phyloP scores from a whole-genome alignment of 2,329 filamentous ascomycete species.

The Cladosporium halotolerans region DNA sequence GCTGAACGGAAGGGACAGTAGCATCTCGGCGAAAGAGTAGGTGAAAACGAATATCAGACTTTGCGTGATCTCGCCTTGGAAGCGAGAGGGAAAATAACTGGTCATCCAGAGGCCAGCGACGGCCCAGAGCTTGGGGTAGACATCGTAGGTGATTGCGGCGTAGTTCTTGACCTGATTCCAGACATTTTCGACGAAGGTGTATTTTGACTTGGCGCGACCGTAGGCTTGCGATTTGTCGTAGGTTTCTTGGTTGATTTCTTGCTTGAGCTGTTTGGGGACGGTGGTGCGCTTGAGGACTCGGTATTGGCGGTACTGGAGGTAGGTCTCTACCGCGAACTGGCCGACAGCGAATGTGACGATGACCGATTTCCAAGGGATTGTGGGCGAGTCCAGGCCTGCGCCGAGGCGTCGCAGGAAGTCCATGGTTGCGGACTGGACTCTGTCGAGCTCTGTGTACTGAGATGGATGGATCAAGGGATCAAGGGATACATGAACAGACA shows the following conservation, averaged over 20 bases:
- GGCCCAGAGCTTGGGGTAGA: constrained; percentile 85
- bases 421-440: constrained; percentile 19
- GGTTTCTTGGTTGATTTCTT: constrained; percentile 81
- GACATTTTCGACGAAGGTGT: constrained; percentile 71
- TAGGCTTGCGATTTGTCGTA: constrained; percentile 85
- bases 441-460: background rate
- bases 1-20: constrained; percentile 70
- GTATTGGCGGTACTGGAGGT: constrained; percentile 86
- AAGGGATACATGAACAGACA: constrained; percentile 1
- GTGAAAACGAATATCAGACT: constrained; percentile 86
- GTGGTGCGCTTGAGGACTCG: constrained; percentile 71
- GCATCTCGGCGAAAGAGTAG: constrained; percentile 75
- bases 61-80: constrained; percentile 88
- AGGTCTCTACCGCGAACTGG: constrained; percentile 84
- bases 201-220: constrained; percentile 91
- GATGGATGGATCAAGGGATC: background rate
- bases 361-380: constrained; percentile 96
- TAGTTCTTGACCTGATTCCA: constrained; percentile 85
- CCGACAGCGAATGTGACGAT: constrained; percentile 91
- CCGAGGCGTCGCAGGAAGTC: constrained; percentile 58
- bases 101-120: constrained; percentile 70
- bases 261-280: constrained; percentile 77
- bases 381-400: constrained; percentile 77
- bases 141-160: constrained; percentile 81
- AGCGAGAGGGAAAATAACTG: constrained; percentile 66